phyloP scores from a whole-genome alignment of 345 rosid species.

The Camelina sativa region DNA sequence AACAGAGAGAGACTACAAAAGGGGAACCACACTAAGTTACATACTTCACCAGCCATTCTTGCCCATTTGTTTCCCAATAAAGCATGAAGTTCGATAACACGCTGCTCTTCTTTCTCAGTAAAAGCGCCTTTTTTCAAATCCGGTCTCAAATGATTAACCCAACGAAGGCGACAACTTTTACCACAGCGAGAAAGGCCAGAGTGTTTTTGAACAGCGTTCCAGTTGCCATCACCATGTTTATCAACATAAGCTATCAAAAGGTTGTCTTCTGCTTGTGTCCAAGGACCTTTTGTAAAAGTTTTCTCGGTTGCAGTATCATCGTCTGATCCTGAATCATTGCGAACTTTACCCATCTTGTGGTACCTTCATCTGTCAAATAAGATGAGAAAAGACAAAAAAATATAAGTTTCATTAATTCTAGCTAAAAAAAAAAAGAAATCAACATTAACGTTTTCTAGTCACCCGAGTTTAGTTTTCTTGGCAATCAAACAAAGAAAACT shows the following conservation, averaged over 20 bases:
- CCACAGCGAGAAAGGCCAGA: conserved; percentile 67
- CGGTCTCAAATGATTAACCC: conserved; percentile 72
- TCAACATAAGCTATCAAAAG: conserved; percentile 56
- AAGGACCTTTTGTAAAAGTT: conserved; percentile 57
- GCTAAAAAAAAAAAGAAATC: neutral
- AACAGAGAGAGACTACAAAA: neutral
- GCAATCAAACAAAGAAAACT: too few relatives aligned
- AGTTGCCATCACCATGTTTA: conserved; percentile 67
- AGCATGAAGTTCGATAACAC: conserved; percentile 60
- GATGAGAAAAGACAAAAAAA: neutral
- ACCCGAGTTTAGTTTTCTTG: too few relatives aligned
- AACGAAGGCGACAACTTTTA: conserved; percentile 70
- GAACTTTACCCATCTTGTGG: conserved; percentile 32
- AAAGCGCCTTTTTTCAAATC: conserved; percentile 62
- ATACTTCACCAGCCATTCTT: conserved; percentile 60
- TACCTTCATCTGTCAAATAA: neutral
- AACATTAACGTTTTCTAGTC: too few relatives aligned
- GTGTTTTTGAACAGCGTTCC: conserved; percentile 72
- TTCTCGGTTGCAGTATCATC: neutral
- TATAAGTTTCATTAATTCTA: neutral
- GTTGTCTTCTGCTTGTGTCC: conserved; percentile 63
- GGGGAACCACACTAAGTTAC: neutral
- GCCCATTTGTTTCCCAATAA: conserved; percentile 64
- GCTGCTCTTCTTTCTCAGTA: conserved; percentile 55
- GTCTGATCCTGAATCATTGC: conserved; percentile 34